These are phyloP conservation scores for Yamadazyma insecticola DNA, from an alignment of 805 yeast species.

Conservation along the genomic window DNA sequence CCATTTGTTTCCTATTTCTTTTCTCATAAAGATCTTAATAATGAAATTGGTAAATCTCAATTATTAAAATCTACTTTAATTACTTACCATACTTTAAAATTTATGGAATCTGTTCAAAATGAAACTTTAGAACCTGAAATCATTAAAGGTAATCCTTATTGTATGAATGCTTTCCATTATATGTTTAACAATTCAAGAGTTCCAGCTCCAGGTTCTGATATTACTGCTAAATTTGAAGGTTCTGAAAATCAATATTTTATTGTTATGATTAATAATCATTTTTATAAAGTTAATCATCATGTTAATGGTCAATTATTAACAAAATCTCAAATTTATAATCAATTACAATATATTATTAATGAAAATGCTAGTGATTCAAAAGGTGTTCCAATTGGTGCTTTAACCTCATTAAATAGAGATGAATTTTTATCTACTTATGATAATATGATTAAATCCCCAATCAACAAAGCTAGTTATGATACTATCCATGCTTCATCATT, in stretches of 20 bases:
- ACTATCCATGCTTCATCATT: constrained; percentile 76
- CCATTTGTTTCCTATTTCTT: constrained; percentile 92
- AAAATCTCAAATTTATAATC: constrained; percentile 48
- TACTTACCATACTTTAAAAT: constrained; percentile 61
- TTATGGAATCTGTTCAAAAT: constrained; percentile 59
- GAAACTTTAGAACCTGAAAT: constrained; percentile 81
- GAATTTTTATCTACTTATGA: constrained; percentile 62
- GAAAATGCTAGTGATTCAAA: constrained; percentile 35
- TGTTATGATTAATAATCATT: constrained; percentile 71
- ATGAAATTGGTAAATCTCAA: constrained; percentile 58
- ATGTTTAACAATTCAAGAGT: constrained; percentile 89
- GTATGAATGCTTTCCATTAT: constrained; percentile 88
- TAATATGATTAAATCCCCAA: constrained; percentile 54
- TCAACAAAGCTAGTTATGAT: constrained; percentile 57
- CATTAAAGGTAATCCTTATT: constrained; percentile 72
- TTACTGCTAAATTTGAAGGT: constrained; percentile 48
- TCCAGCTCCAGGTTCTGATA: constrained; percentile 65
- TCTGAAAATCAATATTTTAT: constrained; percentile 61
- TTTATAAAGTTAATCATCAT: constrained; percentile 72
- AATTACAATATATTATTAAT: constrained; percentile 49
- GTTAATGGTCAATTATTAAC: constrained; percentile 39
- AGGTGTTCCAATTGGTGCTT: constrained; percentile 64
- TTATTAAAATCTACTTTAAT: constrained; percentile 73
- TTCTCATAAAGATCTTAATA: constrained; percentile 66
- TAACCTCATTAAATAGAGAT: constrained; percentile 84